phyloP scores from a whole-genome alignment of 2,329 filamentous ascomycete genomes.

The Ustilaginoidea virens region DNA sequence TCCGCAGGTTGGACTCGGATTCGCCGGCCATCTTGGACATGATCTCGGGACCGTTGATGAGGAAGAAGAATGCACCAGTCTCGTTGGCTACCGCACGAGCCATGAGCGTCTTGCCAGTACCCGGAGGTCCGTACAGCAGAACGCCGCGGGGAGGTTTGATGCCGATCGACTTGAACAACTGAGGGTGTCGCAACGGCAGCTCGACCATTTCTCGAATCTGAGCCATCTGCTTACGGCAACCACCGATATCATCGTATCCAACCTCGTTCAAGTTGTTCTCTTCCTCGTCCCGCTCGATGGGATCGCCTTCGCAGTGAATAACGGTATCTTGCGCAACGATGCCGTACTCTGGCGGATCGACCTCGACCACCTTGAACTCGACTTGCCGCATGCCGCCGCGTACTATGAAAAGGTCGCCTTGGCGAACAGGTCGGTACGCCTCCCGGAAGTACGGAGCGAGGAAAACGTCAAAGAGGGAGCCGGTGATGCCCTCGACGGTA shows the following conservation, averaged over 20 bases:
- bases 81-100: constrained; percentile 97
- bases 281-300: constrained; percentile 93
- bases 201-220: constrained; percentile 98
- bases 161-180: constrained; percentile 99
- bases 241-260: constrained; percentile 97
- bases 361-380: constrained; percentile 98
- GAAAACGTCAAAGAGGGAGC: constrained; percentile 97
- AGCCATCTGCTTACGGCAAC: constrained; percentile 98
- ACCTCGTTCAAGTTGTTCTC: constrained; percentile 99
- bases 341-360: constrained; percentile 94
- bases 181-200: constrained; percentile 87
- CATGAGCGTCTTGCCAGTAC: constrained; percentile 99
- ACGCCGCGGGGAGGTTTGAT: constrained; percentile 99
- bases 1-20: constrained; percentile 93
- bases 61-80: constrained; percentile 97
- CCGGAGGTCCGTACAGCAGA: constrained; percentile 87
- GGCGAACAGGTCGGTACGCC: constrained; percentile 91
- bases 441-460: constrained; percentile 99
- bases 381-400: constrained; percentile 98
- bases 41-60: constrained; percentile 98
- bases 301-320: constrained; percentile 83
- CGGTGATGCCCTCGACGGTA: constrained; percentile 93
- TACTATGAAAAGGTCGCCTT: constrained; percentile 95
- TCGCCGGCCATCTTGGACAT: constrained; percentile 99
- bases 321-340: constrained; percentile 98